Conservation (phyloP, 2,329 filamentous ascomycete species). For the Colletotrichum somersetense region DNA sequence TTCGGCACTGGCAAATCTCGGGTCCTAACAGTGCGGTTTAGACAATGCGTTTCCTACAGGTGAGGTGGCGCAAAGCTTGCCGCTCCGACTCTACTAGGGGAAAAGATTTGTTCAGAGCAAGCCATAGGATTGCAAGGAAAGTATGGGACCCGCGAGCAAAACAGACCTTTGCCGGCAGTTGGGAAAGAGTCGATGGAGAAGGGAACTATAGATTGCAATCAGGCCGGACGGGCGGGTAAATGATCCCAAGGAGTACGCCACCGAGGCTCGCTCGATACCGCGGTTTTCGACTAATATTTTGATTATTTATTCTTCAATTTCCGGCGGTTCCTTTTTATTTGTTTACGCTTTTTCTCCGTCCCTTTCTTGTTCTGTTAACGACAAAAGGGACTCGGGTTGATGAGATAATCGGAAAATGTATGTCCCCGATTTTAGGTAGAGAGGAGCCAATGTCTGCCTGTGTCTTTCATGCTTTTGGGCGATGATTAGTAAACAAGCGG, state of each 20-base stretch:
- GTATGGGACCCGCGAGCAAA: too few relatives aligned
- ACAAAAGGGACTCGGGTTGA: conserved; percentile 7
- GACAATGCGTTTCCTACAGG: too few relatives aligned
- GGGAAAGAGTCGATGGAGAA: background rate
- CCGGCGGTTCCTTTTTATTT: background rate
- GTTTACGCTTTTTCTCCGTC: too few relatives aligned
- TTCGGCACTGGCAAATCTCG: too few relatives aligned
- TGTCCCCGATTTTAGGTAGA: background rate
- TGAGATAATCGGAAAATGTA: conserved; percentile 33
- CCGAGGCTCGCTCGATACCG: background rate
- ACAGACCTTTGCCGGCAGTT: background rate
- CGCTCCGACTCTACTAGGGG: too few relatives aligned
- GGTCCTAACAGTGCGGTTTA: too few relatives aligned
- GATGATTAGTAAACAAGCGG: background rate
- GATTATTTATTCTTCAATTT: background rate
- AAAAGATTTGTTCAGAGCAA: too few relatives aligned
- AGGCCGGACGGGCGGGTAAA: background rate
- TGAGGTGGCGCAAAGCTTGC: too few relatives aligned
- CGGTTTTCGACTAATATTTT: too few relatives aligned
- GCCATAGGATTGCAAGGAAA: too few relatives aligned
- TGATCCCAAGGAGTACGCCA: background rate
- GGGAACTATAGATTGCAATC: background rate
- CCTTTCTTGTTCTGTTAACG: background rate
- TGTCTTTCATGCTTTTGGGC: background rate
- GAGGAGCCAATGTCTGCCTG: background rate